Conservation (phyloP, 495 filamentous ascomycete genomes). For the Neurospora intermedia region DNA sequence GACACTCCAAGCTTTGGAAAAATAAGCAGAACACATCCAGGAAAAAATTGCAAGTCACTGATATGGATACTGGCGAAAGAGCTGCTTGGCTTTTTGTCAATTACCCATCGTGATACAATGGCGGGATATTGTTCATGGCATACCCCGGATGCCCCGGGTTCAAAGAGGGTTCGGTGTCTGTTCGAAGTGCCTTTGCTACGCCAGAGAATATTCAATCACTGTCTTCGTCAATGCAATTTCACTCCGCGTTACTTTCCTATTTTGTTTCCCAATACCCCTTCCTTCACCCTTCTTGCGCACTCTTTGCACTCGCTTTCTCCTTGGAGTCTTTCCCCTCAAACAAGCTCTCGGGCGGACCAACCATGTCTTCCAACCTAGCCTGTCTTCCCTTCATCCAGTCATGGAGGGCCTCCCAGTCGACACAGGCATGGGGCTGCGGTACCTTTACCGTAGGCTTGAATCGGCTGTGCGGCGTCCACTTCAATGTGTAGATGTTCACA, state of each 20-base stretch:
- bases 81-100: neutral
- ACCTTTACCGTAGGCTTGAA: constrained; percentile 8
- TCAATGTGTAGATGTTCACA: constrained; percentile 9
- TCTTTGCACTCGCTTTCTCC: neutral
- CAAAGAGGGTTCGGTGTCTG: no score
- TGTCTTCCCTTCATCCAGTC: constrained; percentile 16
- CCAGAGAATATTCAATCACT: neutral
- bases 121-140: neutral
- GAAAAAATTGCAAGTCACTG: neutral
- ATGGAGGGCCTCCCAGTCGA: constrained; percentile 22
- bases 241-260: neutral
- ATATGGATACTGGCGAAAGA: neutral
- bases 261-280: neutral
- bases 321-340: neutral
- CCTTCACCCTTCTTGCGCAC: neutral
- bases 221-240: neutral
- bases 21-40: neutral
- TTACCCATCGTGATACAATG: neutral
- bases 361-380: constrained; percentile 14
- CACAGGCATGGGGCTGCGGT: constrained; percentile 19
- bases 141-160: fast-evolving
- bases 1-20: neutral
- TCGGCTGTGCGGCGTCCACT: constrained; percentile 9
- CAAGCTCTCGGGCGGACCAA: constrained; percentile 4
- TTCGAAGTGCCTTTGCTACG: no score